Conservation (phyloP, 495 filamentous ascomycete genomes). For the Xylaria telfairii region DNA sequence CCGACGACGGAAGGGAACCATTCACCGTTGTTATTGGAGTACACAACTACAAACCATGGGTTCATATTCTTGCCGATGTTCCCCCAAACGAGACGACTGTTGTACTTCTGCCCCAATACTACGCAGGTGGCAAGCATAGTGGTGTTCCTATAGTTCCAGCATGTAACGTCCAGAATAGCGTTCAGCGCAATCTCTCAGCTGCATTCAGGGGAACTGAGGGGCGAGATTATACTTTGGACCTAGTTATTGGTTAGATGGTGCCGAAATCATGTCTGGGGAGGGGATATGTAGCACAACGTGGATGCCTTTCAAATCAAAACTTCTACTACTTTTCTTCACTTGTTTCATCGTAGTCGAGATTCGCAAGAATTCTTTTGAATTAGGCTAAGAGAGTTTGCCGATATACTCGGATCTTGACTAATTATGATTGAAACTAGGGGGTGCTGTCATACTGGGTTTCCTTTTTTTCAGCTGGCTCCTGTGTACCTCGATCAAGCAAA, state of each 20-base stretch:
- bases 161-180: constrained; percentile 1
- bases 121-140: constrained; percentile 11
- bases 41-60: constrained; percentile 13
- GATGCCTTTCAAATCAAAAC: neutral
- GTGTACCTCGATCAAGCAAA: neutral
- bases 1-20: constrained; percentile 1
- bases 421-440: neutral
- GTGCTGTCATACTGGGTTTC: neutral
- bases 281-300: neutral
- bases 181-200: constrained; percentile 36
- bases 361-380: neutral
- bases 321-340: neutral
- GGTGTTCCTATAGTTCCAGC: constrained; percentile 8
- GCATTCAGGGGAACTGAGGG: neutral
- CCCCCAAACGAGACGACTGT: neutral
- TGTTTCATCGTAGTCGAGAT: neutral
- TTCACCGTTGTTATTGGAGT: constrained; percentile 13
- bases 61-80: constrained; percentile 10
- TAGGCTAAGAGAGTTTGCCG: neutral
- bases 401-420: neutral
- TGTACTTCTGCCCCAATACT: constrained; percentile 16
- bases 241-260: constrained; percentile 11
- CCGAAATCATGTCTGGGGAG: neutral
- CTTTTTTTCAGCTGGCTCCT: neutral
- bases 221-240: constrained; percentile 1